Base-by-base conservation (phyloP, 2,329 filamentous ascomycete species). In the Septoria petroselini region DNA sequence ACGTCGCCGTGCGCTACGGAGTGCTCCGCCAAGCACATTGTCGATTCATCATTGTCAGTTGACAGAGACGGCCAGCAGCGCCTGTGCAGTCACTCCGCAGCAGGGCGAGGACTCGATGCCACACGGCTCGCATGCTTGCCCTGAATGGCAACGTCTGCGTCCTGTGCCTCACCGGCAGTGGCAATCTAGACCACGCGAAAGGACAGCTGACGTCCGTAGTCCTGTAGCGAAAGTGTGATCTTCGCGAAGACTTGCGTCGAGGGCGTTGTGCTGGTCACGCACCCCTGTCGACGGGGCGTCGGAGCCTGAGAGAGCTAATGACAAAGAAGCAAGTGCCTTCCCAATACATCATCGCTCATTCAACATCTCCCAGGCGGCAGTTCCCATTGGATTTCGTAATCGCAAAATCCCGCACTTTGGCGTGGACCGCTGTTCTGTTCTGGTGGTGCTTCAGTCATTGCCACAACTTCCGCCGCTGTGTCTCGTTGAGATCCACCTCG, bases 141-240 rank as follows among this genome's bases (percentile, higher is more conserved):
- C 7, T 38, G n/a, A 38, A 18, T 19, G 12, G 35, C 15, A 38
- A 19, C 35, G 7, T 38, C 17, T 38, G 3, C 35, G 11, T 23
- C 35, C 19, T 19, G 7, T 3, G 15, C 35, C 4, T 12, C 35
- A 27, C 23, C 9, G 23, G 23, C 5, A 23, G 15, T 33, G 14
- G 9, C 34, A 39, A 15, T 29, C 43, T 47, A 27, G 23, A 38
- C 23, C 11, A 14, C n/a, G 15, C 30, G 27, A 40, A 29, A 23
- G 27, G 12, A 46, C 37, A 52, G 45, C 48, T 55, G 53, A 55
- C 45, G 49, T 55, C n/a, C n/a, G n/a, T n/a, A n/a, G n/a, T n/a
- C 37, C 40, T 35, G 31, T 44, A 34, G 39, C 45, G 48, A 52
- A 37, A 44, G 41, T 39, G 40, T 37, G 53, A 49, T 55, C 40